Evolutionary conservation across 2,329 filamentous ascomycete species (phyloP), one percentile per base, ranked within the genome.

Genomic region (Neonectria faginata): DNA sequence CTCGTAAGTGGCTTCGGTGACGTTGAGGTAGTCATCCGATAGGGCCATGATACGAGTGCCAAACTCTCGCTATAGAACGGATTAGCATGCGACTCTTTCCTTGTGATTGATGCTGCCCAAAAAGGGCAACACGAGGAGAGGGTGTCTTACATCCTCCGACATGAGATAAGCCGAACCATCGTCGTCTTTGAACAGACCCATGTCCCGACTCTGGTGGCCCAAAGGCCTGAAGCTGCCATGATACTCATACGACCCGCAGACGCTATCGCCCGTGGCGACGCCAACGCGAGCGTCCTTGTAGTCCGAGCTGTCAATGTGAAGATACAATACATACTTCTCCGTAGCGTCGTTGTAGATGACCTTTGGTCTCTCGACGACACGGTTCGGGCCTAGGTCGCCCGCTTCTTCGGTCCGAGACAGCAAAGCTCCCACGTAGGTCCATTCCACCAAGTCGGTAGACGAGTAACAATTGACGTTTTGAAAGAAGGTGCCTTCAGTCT

Each of bases 381-480:
- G 84, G 65, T 83, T 83, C 0, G 88, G 87, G 0, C 88, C 89
- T 0, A 91, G 80, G 64, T 91, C 89, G 0, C 82, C 86, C 2
- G 16, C 39, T 71, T 75, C 66, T 4, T 27, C 8, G 8, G 85
- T 83, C 0, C 81, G 82, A 0, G 85, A 86, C 2, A 92, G 79
- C 0, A 91, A 79, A 0, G 87, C 84, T 12, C 86, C 86, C 36
- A 85, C 86, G 62, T 86, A 88, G 0, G 79, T 86, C 90, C 90
- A 92, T 67, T 89, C 83, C 0, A 90, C 84, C 0, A 92, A 81
- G 74, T 92, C 78, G 12, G 80, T 81, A 14, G 86, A 89, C 0
- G 86, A 87, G 75, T 91, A 92, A 77, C 89, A 92, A 74, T 91
- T 91, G 69, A 92, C 80, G 56, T 88, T 88, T 63, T 87, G 84